Base-by-base conservation (phyloP, 1,284 basidiomycete species). In the Naganishia cerealis region DNA sequence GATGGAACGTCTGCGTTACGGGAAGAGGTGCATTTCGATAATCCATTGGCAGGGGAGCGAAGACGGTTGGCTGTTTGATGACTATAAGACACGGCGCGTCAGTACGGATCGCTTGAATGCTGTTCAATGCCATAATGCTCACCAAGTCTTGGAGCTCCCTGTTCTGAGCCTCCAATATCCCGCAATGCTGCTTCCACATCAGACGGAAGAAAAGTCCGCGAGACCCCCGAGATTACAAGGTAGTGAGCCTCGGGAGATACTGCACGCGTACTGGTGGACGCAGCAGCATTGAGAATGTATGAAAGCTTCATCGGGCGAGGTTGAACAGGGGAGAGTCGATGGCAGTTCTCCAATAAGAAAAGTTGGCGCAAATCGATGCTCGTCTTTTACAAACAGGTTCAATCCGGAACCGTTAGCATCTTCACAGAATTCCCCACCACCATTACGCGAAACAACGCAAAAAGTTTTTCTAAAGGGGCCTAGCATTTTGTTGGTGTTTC, bases 91-190 rank as follows among this genome's bases (percentile, higher is more conserved):
- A 7, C 2, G 33, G 15, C 7, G 12, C 0, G 12, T 53, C 15
- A 46, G 13, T 43, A n/a, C 16, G 2, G 43, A 33, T 33, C 29
- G 29, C 29, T 7, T 16, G n/a, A 15, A 50, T 9, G 7, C n/a
- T 8, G 46, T 1, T 7, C 15, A 50, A 39, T 3, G 9, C 38
- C 24, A 53, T 15, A 24, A 8, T 38, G 24, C 61, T 36, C 18
- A 63, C 61, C 61, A 26, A 63, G 61, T 16, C 50, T 54, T 15
- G 61, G 61, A 42, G 50, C 50, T 16, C 61, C 61, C 3, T 50
- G 53, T 8, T 52, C 38, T 13, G 39, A 42, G 10, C 21, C 61
- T 16, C 61, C 61, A 38, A 63, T 63, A 21, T 63, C 61, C 4
- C 42, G 26, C 39, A 63, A 40, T n/a, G 61, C 61, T 18, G 36